These are phyloP conservation scores for Eucalyptus polyanthemos DNA, from an alignment of 345 rosid genomes.

Conservation along the genomic window DNA sequence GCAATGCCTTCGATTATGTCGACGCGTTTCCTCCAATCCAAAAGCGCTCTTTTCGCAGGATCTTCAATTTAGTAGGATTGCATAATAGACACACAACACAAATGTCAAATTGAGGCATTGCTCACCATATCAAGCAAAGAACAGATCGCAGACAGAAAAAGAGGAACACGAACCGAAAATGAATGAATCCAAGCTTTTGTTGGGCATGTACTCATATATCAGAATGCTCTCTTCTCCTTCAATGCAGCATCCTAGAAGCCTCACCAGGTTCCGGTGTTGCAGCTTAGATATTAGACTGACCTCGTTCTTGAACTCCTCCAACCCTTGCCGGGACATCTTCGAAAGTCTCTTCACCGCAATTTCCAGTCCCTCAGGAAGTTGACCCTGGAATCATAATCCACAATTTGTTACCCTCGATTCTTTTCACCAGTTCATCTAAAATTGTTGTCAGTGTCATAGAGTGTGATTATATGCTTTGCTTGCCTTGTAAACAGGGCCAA, in stretches of 20 bases:
- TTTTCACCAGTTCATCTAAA: neutral
- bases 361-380: neutral
- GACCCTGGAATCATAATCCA: neutral
- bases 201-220: neutral
- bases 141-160: neutral
- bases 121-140: neutral
- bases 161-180: neutral
- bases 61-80: neutral
- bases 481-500: conserved; percentile 42
- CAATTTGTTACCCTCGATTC: neutral
- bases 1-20: neutral
- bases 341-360: conserved; percentile 11
- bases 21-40: neutral
- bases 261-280: neutral
- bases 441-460: neutral
- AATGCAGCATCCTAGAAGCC: neutral
- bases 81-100: neutral
- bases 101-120: neutral
- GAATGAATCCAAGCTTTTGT: neutral
- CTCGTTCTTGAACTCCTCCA: conserved; percentile 10
- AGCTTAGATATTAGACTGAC: conserved; percentile 5
- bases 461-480: neutral
- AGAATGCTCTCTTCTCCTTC: neutral
- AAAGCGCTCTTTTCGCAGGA: neutral
- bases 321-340: conserved; percentile 6